Conservation (phyloP, 371 early-diverging fungal genomes). For the Lichtheimia corymbifera region DNA sequence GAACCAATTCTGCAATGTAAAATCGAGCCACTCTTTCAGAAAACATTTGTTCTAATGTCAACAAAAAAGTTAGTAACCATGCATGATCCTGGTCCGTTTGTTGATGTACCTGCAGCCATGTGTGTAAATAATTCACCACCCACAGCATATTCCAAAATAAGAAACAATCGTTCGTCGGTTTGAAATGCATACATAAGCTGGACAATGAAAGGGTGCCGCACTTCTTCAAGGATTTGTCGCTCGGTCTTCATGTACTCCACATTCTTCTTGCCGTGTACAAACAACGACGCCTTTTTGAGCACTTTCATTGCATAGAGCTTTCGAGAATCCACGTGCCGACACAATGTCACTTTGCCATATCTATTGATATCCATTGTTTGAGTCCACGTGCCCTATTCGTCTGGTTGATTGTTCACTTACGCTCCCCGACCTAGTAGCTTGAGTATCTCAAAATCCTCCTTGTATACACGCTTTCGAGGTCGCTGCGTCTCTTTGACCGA, state of each 20-base stretch:
- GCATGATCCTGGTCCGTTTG: not conserved
- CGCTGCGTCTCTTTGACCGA: constrained; percentile 29
- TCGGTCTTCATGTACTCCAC: constrained; percentile 77
- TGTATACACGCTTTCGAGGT: constrained; percentile 54
- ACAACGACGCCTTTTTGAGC: constrained; percentile 82
- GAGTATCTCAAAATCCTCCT: constrained; percentile 89
- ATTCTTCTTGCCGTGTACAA: constrained; percentile 66
- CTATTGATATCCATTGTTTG: constrained; percentile 12
- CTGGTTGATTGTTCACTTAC: constrained; percentile 25
- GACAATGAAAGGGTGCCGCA: constrained; percentile 94
- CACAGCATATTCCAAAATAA: constrained; percentile 96
- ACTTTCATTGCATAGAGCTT: constrained; percentile 91
- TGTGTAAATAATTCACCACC: constrained; percentile 99
- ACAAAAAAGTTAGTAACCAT: not conserved
- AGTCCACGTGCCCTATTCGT: not conserved
- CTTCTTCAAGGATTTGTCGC: constrained; percentile 74
- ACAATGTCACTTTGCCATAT: constrained; percentile 47
- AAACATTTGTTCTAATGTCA: constrained; percentile 80
- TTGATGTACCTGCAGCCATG: constrained; percentile 64
- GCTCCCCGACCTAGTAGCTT: constrained; percentile 96
- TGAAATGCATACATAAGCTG: constrained; percentile 95
- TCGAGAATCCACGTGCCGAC: constrained; percentile 32
- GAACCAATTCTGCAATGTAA: constrained; percentile 85
- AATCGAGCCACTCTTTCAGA: constrained; percentile 75
- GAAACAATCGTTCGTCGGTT: constrained; percentile 80